Evolutionary conservation across 768 basidiomycete species (phyloP).

Genomic region (Suillus luteus): DNA sequence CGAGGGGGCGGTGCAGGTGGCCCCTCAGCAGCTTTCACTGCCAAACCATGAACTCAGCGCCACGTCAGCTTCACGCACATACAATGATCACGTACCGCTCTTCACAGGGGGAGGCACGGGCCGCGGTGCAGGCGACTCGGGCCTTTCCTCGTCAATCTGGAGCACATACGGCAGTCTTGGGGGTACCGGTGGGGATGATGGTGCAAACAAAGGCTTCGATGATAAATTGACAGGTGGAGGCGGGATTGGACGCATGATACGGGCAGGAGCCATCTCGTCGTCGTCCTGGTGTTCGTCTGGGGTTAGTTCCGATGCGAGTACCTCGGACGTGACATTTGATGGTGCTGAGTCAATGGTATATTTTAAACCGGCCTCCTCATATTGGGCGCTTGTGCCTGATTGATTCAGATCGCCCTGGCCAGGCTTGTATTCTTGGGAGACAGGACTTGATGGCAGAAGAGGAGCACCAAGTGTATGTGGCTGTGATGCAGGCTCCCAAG

Average conservation of each 20-base stretch:
- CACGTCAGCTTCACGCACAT: background rate
- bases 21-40: conserved; percentile 16
- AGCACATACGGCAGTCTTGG: conserved; percentile 16
- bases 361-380: background rate
- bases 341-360: background rate
- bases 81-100: conserved; percentile 24
- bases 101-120: conserved; percentile 33
- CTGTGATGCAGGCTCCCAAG: background rate
- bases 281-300: conserved; percentile 19
- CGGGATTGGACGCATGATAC: conserved; percentile 33
- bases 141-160: conserved; percentile 25
- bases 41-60: conserved; percentile 13
- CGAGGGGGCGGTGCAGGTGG: conserved; percentile 13
- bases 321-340: background rate
- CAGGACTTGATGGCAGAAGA: background rate
- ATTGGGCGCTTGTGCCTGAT: conserved; percentile 1
- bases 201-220: conserved; percentile 23
- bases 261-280: conserved; percentile 34
- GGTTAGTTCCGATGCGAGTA: too few species aligned
- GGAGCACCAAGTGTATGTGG: background rate
- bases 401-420: background rate
- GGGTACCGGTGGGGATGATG: conserved; percentile 23
- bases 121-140: conserved; percentile 32
- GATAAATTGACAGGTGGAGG: conserved; percentile 33
- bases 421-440: background rate